phyloP scores from a whole-genome alignment of 108 stramenopile genomes.

The Skeletonema menzelii region DNA sequence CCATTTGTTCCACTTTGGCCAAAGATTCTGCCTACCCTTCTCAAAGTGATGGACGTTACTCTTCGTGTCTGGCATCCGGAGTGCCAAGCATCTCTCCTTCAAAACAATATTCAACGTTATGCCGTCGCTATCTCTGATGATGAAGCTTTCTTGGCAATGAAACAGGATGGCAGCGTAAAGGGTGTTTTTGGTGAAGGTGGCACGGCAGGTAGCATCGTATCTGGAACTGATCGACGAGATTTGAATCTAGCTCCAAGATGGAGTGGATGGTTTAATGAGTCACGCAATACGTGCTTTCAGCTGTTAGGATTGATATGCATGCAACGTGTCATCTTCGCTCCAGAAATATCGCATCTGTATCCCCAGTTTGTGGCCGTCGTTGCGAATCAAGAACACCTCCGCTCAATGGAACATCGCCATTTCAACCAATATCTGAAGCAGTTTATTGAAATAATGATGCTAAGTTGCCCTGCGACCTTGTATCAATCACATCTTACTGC shows the following conservation, averaged over 20 bases:
- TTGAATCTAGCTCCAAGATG: conserved; percentile 82
- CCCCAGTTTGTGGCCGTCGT: conserved; percentile 71
- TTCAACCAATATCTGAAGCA: conserved; percentile 86
- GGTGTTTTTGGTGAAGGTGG: conserved; percentile 92
- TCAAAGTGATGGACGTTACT: conserved; percentile 60
- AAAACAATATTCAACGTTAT: conserved; percentile 73
- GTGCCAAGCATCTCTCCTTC: conserved; percentile 62
- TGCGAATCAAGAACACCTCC: conserved; percentile 63
- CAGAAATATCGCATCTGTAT: conserved; percentile 66
- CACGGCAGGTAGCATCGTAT: conserved; percentile 83
- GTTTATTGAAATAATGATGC: conserved; percentile 76
- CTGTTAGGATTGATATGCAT: conserved; percentile 73
- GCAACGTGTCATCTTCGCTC: conserved; percentile 76
- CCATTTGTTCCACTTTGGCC: conserved; percentile 89
- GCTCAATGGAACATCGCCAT: conserved; percentile 88
- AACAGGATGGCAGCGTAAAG: conserved; percentile 62
- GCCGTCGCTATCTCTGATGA: conserved; percentile 88
- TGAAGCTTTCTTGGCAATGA: conserved; percentile 79
- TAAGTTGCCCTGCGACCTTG: conserved; percentile 75
- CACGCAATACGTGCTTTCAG: conserved; percentile 80
- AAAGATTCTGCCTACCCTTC: conserved; percentile 67
- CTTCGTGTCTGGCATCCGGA: conserved; percentile 77
- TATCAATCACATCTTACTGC: conserved; percentile 81
- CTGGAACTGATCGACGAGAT: conserved; percentile 74
- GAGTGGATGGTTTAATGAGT: conserved; percentile 91